These are phyloP conservation scores for Mucor ambiguus DNA, from an alignment of 371 early-diverging fungal species.

Conservation along the genomic window DNA sequence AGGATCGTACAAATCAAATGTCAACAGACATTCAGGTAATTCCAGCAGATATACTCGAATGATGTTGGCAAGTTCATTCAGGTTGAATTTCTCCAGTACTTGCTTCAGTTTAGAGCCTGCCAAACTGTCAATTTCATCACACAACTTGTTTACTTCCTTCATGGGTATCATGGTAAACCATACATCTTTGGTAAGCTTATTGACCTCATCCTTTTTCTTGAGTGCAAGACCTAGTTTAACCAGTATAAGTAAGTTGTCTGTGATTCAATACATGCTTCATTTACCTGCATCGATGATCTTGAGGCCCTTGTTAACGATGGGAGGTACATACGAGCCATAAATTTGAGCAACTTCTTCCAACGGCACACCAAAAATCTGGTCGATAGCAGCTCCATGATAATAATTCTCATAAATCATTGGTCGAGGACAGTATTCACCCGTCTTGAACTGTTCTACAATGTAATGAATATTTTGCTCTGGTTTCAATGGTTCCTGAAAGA, in stretches of 20 bases:
- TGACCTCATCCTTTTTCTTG: slow-evolving; percentile 14
- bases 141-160: slow-evolving; percentile 44
- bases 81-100: slow-evolving; percentile 55
- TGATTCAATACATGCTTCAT: slow-evolving; percentile 20
- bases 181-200: slow-evolving; percentile 49
- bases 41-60: slow-evolving; percentile 71
- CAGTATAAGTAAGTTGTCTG: not conserved
- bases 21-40: slow-evolving; percentile 71
- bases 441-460: slow-evolving; percentile 74
- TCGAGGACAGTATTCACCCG: slow-evolving; percentile 70
- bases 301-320: slow-evolving; percentile 56
- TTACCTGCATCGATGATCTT: slow-evolving; percentile 40
- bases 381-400: slow-evolving; percentile 60
- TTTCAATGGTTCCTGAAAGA: slow-evolving; percentile 75
- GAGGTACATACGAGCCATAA: slow-evolving; percentile 61
- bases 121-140: slow-evolving; percentile 59
- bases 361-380: slow-evolving; percentile 77
- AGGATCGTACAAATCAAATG: slow-evolving; percentile 73
- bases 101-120: slow-evolving; percentile 49
- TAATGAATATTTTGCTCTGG: slow-evolving; percentile 76
- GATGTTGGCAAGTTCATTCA: slow-evolving; percentile 59
- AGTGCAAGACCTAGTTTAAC: not conserved
- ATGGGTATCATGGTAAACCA: slow-evolving; percentile 49
- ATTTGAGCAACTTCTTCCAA: slow-evolving; percentile 66
- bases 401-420: slow-evolving; percentile 72